Evolutionary conservation across 2,329 filamentous ascomycete species (phyloP).

Genomic region (Thelonectria blattea): DNA sequence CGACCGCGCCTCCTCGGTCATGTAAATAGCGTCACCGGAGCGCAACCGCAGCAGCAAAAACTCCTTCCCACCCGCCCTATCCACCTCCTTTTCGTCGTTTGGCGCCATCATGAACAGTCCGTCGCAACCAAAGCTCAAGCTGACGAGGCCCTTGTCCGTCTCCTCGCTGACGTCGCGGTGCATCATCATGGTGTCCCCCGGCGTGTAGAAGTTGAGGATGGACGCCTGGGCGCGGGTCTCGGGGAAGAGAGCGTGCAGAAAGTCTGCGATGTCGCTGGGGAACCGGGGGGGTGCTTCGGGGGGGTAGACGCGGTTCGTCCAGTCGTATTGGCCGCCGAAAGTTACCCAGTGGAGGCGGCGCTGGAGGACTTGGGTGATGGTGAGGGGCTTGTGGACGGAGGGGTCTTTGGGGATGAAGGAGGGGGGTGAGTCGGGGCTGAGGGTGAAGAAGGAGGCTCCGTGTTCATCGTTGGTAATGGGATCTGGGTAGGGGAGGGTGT

Average conservation of each 20-base stretch:
- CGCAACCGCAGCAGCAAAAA: slow-evolving; percentile 70
- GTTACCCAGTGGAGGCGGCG: slow-evolving; percentile 93
- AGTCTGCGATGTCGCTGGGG: slow-evolving; percentile 71
- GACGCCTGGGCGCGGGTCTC: slow-evolving; percentile 83
- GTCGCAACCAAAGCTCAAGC: slow-evolving; percentile 88
- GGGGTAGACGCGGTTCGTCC: slow-evolving; percentile 87
- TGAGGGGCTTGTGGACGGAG: slow-evolving; percentile 74
- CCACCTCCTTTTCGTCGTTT: slow-evolving; percentile 45
- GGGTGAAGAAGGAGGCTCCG: slow-evolving; percentile 60
- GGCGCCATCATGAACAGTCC: slow-evolving; percentile 85
- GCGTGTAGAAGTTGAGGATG: slow-evolving; percentile 91
- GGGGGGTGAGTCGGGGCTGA: slow-evolving; percentile 56
- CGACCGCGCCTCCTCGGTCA: slow-evolving; percentile 81
- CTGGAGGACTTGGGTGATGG: slow-evolving; percentile 71
- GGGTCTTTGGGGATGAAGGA: slow-evolving; percentile 73
- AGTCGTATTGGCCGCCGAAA: slow-evolving; percentile 94
- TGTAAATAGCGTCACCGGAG: slow-evolving; percentile 90
- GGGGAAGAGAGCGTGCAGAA: slow-evolving; percentile 76
- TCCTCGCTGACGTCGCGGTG: slow-evolving; percentile 94
- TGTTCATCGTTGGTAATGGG: slow-evolving; percentile 28
- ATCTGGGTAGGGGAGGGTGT: slow-evolving; percentile 67
- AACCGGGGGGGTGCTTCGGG: slow-evolving; percentile 71
- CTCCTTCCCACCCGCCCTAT: slow-evolving; percentile 46
- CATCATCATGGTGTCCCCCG: slow-evolving; percentile 88
- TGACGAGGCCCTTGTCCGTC: slow-evolving; percentile 78